Evolutionary conservation across 2,329 filamentous ascomycete species (phyloP), one percentile per base, ranked within the genome.

Genomic region (Rachicladosporium sp.): DNA sequence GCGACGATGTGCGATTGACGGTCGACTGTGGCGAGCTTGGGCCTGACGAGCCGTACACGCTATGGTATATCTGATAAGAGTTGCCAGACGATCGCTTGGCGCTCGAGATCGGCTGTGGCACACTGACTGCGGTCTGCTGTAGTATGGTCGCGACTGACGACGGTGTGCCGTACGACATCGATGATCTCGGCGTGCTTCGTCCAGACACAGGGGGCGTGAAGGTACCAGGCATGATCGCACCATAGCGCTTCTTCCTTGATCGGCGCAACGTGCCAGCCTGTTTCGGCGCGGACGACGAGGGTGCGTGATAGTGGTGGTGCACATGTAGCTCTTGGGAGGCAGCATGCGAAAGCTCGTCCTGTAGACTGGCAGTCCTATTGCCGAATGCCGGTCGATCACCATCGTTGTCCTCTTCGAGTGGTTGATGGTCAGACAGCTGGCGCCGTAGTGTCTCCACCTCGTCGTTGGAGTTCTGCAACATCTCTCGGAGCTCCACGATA

Each of bases 401-500:
- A 15, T 52, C 46, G 31, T 48, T 46, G 3, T 66, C 60, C 4
- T 48, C 51, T 6, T 70, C 61, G 3, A 82, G 51, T 6, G 85
- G 84, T 51, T 91, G 84, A 55, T 94, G 86, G 35, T 77, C 73
- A 44, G 81, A 61, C 19, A 96, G 68, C 58, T 94, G 84, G 45
- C 93, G 84, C 19, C 89, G 73, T 12, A 98, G 64, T 33, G 74
- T 75, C 57, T 94, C 86, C 2, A 96, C 91, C 62, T 98, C 91
- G 51, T 94, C 84, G 54, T 96, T 93, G 3, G 89, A 94, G 56
- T 76, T 87, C 53, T 86, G 74, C 13, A 98, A 70, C 77, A 98
- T 80, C 57, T 94, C 88, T 11, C 88, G 74, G 35, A 98, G 66
- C 64, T 98, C 91, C 38, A 88, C 76, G 43, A 96, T 93, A 10